Evolutionary conservation across 2,329 filamentous ascomycete genomes (phyloP).

Genomic region (Penicillium brasilianum): DNA sequence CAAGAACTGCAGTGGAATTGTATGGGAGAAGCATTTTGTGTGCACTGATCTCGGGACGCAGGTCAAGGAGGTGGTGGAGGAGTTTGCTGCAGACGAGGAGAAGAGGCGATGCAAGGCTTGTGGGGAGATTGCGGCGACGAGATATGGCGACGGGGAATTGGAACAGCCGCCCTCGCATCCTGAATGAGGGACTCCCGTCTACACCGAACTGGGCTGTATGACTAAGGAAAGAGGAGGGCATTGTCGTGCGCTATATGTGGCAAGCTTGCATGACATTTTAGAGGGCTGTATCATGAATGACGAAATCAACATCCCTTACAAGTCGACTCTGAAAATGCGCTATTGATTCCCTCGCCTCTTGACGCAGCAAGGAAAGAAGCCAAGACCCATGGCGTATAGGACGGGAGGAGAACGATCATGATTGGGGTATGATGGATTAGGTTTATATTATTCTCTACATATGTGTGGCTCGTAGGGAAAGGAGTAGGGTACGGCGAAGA

Average conservation of each 20-base stretch:
- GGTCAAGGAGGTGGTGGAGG: slow-evolving; percentile 88
- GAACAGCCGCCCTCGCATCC: slow-evolving; percentile 49
- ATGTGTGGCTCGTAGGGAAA: slow-evolving; percentile 3
- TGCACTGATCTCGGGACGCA: slow-evolving; percentile 91
- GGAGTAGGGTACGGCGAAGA: slow-evolving; percentile 9
- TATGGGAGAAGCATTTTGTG: slow-evolving; percentile 86
- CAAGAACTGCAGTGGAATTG: slow-evolving; percentile 68
- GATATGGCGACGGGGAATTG: slow-evolving; percentile 48
- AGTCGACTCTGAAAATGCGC: background rate
- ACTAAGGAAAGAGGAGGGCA: slow-evolving; percentile 2
- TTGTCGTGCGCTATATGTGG: background rate
- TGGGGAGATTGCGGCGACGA: slow-evolving; percentile 70
- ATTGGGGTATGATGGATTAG: slow-evolving; percentile 8
- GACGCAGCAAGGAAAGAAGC: too few relatives aligned
- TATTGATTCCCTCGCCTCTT: background rate
- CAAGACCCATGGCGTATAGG: background rate
- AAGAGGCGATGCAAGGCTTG: slow-evolving; percentile 78
- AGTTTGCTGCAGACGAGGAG: slow-evolving; percentile 72
- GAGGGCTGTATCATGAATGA: slow-evolving; percentile 16
- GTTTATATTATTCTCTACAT: slow-evolving; percentile 18
- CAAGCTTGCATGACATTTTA: background rate
- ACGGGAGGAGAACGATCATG: background rate
- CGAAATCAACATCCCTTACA: slow-evolving; percentile 7
- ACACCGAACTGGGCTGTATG: background rate
- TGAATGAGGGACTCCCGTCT: slow-evolving; percentile 29